Percentiles rank a stretch among this genome's conserved stretches.
phyloP scores from a whole-genome alignment of 495 filamentous ascomycete species.

The Mycothermus thermophilus region DNA sequence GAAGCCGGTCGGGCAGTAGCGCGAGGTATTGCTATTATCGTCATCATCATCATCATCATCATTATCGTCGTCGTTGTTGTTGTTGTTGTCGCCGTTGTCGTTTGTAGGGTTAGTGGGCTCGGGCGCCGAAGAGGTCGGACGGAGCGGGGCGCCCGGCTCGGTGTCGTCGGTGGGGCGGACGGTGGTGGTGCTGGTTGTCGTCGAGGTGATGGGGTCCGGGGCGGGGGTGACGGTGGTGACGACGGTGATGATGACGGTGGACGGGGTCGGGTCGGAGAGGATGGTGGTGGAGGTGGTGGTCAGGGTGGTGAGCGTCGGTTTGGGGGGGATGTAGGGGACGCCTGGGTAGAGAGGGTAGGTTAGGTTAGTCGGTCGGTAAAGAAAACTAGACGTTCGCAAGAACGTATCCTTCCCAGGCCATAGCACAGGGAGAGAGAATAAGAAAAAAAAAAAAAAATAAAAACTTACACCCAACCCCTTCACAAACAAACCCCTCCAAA shows the following conservation, averaged over 20 bases:
- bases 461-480: conserved; percentile 64
- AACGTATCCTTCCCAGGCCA: too few species aligned
- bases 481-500: conserved; percentile 64
- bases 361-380: not conserved
- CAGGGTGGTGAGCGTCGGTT: conserved; percentile 26
- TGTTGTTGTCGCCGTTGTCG: conserved; percentile 1
- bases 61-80: too few species aligned
- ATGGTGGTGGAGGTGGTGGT: conserved; percentile 15
- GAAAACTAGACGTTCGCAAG: too few species aligned
- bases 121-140: conserved; percentile 26
- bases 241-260: conserved; percentile 24
- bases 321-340: conserved; percentile 15
- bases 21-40: not conserved
- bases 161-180: conserved; percentile 24
- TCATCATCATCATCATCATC: not conserved
- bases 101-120: not conserved
- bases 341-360: conserved; percentile 10
- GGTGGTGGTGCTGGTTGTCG: conserved; percentile 22
- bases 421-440: not conserved
- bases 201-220: conserved; percentile 9
- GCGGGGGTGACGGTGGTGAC: conserved; percentile 23
- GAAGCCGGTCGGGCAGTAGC: conserved; percentile 43
- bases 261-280: conserved; percentile 13
- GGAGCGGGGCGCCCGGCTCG: conserved; percentile 22
- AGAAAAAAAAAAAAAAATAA: not conserved